Evolutionary conservation across 805 yeast species (phyloP).

Genomic region (Ogataea populi-albae): DNA sequence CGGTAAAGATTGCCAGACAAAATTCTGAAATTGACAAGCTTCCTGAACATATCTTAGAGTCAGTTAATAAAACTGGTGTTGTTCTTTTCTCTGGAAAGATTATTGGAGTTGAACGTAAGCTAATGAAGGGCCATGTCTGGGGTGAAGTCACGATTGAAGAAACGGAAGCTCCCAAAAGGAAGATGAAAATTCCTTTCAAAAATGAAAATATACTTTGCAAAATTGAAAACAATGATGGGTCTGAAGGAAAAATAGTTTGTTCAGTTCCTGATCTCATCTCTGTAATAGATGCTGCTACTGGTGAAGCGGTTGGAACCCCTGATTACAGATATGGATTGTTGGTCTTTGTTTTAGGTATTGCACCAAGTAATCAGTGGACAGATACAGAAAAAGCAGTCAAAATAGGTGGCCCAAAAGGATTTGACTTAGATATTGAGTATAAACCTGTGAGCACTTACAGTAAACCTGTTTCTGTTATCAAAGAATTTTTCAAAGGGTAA

Average conservation of each 20-base stretch:
- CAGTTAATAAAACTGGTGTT: constrained; percentile 35
- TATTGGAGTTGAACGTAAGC: constrained; percentile 39
- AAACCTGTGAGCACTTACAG: constrained; percentile 34
- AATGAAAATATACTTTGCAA: constrained; percentile 45
- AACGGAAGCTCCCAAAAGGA: constrained; percentile 12
- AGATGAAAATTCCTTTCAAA: constrained; percentile 43
- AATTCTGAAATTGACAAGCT: constrained; percentile 35
- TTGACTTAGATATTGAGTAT: constrained; percentile 33
- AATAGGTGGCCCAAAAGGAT: constrained; percentile 40
- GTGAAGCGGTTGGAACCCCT: constrained; percentile 45
- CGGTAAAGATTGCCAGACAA: constrained; percentile 38
- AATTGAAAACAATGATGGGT: constrained; percentile 12
- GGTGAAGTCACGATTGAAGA: constrained; percentile 39
- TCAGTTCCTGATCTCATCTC: constrained; percentile 43
- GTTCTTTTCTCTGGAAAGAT: constrained; percentile 41
- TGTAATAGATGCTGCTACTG: constrained; percentile 38
- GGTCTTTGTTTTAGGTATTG: constrained; percentile 39
- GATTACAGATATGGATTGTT: constrained; percentile 42
- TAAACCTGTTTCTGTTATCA: constrained; percentile 37
- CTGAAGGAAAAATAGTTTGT: constrained; percentile 28
- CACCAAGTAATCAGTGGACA: constrained; percentile 36
- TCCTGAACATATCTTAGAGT: constrained; percentile 36
- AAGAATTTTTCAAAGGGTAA: constrained; percentile 27
- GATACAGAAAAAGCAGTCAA: constrained; percentile 33
- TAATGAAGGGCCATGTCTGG: constrained; percentile 42